Conservation (phyloP, 495 filamentous ascomycete genomes). For the Apodospora peruviana region DNA sequence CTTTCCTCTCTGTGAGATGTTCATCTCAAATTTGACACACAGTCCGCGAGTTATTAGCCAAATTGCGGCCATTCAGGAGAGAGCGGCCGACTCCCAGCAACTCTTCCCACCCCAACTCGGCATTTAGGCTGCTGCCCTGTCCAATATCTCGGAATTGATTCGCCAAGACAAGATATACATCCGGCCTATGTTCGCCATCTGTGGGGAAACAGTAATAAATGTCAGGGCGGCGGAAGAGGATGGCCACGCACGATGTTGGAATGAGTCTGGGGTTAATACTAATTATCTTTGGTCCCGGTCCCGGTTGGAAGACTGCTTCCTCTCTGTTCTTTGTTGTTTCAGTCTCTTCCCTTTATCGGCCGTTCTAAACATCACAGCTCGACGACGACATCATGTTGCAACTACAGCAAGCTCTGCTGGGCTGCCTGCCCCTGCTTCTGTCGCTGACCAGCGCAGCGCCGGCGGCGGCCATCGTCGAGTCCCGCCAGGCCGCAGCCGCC, state of each 20-base stretch:
- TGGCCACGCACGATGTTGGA: too few species aligned
- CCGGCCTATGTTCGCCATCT: slow-evolving; percentile 3
- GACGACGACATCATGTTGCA: slow-evolving; percentile 23
- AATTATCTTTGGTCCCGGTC: too few species aligned
- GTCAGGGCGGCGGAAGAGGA: background rate
- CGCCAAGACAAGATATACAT: slow-evolving; percentile 13
- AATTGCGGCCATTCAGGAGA: background rate
- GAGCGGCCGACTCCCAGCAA: background rate
- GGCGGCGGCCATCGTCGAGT: slow-evolving; percentile 19
- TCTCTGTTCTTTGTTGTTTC: background rate
- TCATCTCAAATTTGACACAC: background rate
- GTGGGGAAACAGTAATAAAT: background rate
- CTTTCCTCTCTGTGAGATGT: background rate
- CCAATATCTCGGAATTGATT: slow-evolving; percentile 10
- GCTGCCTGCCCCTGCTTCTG: slow-evolving; percentile 14
- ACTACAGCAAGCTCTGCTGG: slow-evolving; percentile 14
- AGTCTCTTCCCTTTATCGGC: too few species aligned
- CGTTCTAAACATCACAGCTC: too few species aligned
- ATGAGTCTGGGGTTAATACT: too few species aligned
- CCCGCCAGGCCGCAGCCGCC: slow-evolving; percentile 20
- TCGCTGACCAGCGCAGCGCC: slow-evolving; percentile 17
- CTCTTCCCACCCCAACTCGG: slow-evolving; percentile 2
- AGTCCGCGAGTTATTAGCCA: slow-evolving; percentile 9
- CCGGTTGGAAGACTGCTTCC: background rate
- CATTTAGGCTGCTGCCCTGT: slow-evolving; percentile 9